These are phyloP conservation scores for Vigna radiata DNA, from an alignment of 306 rosid genomes.

Conservation along the genomic window DNA sequence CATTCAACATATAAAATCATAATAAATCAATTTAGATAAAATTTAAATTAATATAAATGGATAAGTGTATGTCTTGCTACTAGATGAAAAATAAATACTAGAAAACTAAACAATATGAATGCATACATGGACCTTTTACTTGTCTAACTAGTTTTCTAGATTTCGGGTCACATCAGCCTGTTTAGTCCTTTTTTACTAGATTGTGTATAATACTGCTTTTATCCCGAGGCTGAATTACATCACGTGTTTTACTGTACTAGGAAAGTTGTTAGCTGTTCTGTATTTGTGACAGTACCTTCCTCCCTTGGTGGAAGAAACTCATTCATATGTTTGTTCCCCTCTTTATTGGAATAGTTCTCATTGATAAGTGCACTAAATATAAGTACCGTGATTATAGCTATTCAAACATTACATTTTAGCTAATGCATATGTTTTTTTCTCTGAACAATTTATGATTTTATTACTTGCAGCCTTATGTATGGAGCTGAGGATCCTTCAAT, in stretches of 20 bases:
- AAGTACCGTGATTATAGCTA: slow-evolving; percentile 14
- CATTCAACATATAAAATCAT: background rate
- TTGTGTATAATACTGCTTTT: slow-evolving; percentile 15
- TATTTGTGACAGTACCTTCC: background rate
- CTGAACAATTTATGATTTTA: slow-evolving; percentile 46
- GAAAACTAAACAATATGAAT: background rate
- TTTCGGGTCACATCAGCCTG: background rate
- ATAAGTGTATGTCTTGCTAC: background rate
- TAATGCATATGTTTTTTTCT: slow-evolving; percentile 21
- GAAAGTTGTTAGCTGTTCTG: slow-evolving; percentile 31
- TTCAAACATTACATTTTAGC: slow-evolving; percentile 21
- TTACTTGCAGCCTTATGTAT: slow-evolving; percentile 88
- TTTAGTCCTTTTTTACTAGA: background rate
- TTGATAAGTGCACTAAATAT: slow-evolving; percentile 14
- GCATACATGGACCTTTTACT: background rate
- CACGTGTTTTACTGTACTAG: slow-evolving; percentile 4
- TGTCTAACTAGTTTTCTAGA: background rate
- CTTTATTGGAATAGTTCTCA: slow-evolving; percentile 19
- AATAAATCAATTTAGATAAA: background rate
- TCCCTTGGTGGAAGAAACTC: background rate
- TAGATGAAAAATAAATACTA: background rate
- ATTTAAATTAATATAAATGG: background rate
- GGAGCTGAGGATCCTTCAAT: slow-evolving; percentile 99
- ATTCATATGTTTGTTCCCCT: background rate
- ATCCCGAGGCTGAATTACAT: slow-evolving; percentile 20